These are phyloP conservation scores for Triticum timopheevii DNA, from an alignment of 176 grass and related monocot species.

Conservation along the genomic window DNA sequence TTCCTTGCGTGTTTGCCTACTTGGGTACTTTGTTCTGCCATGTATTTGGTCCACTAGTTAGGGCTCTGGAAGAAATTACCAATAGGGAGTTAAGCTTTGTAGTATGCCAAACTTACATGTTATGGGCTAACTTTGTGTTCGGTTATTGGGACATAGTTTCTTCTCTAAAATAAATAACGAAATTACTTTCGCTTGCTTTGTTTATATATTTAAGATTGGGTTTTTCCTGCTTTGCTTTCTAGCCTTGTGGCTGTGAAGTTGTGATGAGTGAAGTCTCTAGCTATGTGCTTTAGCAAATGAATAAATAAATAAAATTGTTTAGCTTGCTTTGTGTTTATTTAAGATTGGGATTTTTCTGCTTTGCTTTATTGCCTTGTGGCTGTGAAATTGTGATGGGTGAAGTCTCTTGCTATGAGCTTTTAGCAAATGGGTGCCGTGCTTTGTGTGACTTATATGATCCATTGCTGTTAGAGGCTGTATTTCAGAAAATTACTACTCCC, in stretches of 20 bases:
- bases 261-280: neutral
- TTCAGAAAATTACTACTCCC: neutral
- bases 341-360: neutral
- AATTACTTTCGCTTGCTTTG: neutral
- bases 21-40: neutral
- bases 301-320: neutral
- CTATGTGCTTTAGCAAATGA: neutral
- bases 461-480: neutral
- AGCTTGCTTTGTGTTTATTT: neutral
- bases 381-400: neutral
- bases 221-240: neutral
- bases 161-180: neutral
- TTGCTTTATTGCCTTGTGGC: neutral
- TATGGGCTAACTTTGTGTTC: neutral
- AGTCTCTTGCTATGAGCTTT: neutral
- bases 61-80: neutral
- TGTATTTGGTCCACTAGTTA: constrained; percentile 6
- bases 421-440: neutral
- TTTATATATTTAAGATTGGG: neutral
- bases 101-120: neutral
- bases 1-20: neutral
- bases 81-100: neutral
- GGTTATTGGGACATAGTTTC: neutral
- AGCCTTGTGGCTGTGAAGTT: neutral
- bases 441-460: neutral